Base-by-base conservation (phyloP, 148 eudicot genomes). In the Arbutus unedo region DNA sequence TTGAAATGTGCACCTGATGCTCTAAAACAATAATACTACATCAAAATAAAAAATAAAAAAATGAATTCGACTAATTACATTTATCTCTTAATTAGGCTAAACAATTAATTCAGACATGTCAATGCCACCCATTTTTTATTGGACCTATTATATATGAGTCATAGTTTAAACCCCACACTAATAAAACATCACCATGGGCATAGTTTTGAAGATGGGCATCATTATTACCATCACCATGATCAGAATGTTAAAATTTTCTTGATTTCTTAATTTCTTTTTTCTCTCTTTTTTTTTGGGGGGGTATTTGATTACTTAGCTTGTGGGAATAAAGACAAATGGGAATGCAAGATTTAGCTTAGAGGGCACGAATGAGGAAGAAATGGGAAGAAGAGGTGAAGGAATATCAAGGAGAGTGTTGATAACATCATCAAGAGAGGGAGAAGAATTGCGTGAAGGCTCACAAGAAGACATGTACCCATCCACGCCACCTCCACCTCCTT, bases 271-370 rank as follows among this genome's bases (percentile, higher is more conserved):
- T 51, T 44, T 74, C 41, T 47, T 71, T 66, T 53, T 82, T 85
- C 41, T 53, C 55, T 74, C 9, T 82, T 9, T 57, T 74, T 21
- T 6, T n/a, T n/a, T n/a, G n/a, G n/a, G 25, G 7, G 11, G 54
- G 47, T 49, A 43, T 82, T 67, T 66, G 80, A 88, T 86, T 78
- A 81, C 78, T 74, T 90, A 96, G 98, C 91, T 94, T 90, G 91
- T 89, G 85, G 98, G 95, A 77, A 92, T 94, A 85, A 94, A 88
- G 91, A 89, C 87, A 78, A 93, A 89, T 81, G 98, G 98, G 59
- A 86, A 93, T 89, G 90, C 98, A 85, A 93, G 90, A 78, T 91
- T 94, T 91, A 80, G 53, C 77, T 83, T 93, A 84, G 98, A 93
- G 43, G 90, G 82, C 47, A 91, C 87, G 87, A 82, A 82, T 85